Evolutionary conservation across 345 rosid genomes (phyloP).

Genomic region (Alliaria petiolata): DNA sequence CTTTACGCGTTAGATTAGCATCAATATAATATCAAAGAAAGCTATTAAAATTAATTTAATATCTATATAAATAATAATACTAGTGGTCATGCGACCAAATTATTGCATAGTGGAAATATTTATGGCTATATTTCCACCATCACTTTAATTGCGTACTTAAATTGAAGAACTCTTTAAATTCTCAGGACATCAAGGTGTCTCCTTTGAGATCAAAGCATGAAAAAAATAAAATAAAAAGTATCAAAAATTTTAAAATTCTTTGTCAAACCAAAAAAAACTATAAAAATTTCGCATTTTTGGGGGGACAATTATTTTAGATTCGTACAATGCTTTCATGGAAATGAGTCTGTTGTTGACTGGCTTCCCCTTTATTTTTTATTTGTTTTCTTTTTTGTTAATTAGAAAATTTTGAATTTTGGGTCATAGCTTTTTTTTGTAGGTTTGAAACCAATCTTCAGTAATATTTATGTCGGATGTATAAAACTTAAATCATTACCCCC

Average conservation of each 20-base stretch:
- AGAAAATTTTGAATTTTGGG: neutral
- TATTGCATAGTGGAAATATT: conserved; percentile 22
- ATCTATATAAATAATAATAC: too few species aligned
- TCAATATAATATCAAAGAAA: neutral
- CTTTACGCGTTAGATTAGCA: neutral
- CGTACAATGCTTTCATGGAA: conserved; percentile 31
- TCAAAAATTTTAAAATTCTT: neutral
- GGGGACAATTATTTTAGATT: conserved; percentile 21
- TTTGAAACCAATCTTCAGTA: neutral
- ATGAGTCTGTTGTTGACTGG: conserved; percentile 34
- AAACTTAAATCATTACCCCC: neutral
- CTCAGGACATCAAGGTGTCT: conserved; percentile 20
- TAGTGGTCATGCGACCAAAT: too few species aligned
- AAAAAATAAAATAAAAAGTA: neutral
- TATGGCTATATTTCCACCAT: conserved; percentile 19
- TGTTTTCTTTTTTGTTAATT: neutral
- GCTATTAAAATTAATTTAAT: neutral
- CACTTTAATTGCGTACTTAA: conserved; percentile 24
- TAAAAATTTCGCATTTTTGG: neutral
- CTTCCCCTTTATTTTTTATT: neutral
- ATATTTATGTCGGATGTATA: too few species aligned
- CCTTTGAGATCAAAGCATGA: neutral
- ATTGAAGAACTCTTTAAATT: conserved; percentile 20
- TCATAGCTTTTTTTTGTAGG: neutral
- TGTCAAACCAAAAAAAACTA: neutral